phyloP scores from a whole-genome alignment of 306 rosid genomes.

The Dryas octopetala region DNA sequence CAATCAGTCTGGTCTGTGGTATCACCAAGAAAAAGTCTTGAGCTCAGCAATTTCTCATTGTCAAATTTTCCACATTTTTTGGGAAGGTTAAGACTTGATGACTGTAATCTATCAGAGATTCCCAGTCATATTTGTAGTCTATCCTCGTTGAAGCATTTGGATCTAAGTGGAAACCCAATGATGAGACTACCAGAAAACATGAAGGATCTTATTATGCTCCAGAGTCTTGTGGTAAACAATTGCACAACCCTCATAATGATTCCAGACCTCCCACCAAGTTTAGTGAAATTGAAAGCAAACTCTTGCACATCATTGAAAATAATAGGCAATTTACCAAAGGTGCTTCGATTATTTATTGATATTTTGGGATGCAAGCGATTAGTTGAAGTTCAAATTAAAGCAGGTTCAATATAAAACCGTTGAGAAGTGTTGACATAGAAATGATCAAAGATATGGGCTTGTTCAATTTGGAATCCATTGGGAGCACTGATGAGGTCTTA shows the following conservation, averaged over 20 bases:
- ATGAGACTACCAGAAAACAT: no score
- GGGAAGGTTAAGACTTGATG: not conserved
- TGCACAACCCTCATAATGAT: not conserved
- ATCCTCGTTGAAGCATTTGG: no score
- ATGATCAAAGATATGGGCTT: no score
- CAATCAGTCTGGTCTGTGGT: no score
- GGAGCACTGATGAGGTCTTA: no score
- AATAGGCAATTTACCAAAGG: not conserved
- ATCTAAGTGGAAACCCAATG: no score
- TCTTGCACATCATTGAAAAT: not conserved
- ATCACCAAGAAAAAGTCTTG: not conserved
- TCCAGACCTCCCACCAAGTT: not conserved
- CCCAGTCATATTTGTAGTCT: no score
- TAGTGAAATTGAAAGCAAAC: accelerated
- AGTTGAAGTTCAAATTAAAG: not conserved
- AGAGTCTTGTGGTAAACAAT: not conserved
- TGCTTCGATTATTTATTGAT: no score
- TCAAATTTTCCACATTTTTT: not conserved
- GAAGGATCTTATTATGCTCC: no score
- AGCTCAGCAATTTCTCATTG: not conserved
- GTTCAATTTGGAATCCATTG: no score
- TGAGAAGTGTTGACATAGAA: no score
- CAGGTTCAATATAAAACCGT: not conserved
- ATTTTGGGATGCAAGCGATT: not conserved
- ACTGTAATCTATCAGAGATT: not conserved